Base-by-base conservation (phyloP, 129 eudicot species). In the Flaveria trinervia region DNA sequence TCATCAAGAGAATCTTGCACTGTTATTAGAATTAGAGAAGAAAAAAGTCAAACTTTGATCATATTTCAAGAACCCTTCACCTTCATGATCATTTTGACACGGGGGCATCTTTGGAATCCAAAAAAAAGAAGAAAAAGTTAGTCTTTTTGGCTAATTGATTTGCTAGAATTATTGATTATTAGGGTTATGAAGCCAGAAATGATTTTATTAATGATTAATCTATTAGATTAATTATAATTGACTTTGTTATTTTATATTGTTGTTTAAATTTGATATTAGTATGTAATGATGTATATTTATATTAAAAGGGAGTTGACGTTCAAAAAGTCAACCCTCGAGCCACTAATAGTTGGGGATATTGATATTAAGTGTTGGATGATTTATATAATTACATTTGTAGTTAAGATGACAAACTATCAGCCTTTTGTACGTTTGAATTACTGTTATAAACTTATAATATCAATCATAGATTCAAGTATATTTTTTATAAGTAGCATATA, bases 1-100 rank as follows among this genome's bases (percentile, higher is more conserved):
- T 61, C 86, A 75, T 70, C 83, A 76, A 67, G 96, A 90, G 80
- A 90, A 87, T 44, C 87, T 86, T 71, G 84, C 78, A 44, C 77
- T 93, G 26, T 72, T 77, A 75, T 78, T 89, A 60, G 74, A 85
- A 73, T 70, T 86, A 52, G 83, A 88, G 65, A 81, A 84, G 82
- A 92, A 85, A 67, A 67, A 51, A 15, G 43, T 74, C 52, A 36
- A 80, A 59, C 80, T 68, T 80, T 20, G 79, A 83, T 26, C 70
- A 20, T 41, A 7, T 71, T 77, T 74, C 82, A 75, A 64, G 76
- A n/a, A 77, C 79, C 79, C 83, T 73, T 71, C 44, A 73, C 36
- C 46, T 77, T 68, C 44, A 13, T 28, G 43, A 75, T 84, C 75
- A 71, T 61, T 65, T 1, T 78, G 43, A 57, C 30, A 46, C 25